phyloP scores from a whole-genome alignment of 1,284 basidiomycete genomes.

The Moesziomyces aphidis region DNA sequence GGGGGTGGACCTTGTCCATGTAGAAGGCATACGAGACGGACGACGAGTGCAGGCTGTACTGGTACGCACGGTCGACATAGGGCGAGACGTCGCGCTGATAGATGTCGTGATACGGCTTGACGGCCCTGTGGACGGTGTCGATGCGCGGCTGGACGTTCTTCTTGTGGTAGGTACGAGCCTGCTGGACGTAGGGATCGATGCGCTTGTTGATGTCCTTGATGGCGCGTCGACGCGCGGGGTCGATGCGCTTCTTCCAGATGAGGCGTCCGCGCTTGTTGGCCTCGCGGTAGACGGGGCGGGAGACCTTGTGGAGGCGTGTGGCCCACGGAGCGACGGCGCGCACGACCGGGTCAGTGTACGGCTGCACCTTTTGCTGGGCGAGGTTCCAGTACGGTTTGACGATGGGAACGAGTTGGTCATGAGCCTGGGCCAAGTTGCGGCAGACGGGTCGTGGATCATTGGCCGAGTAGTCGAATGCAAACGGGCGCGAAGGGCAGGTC shows the following conservation, averaged over 20 bases:
- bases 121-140: slow-evolving; percentile 43
- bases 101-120: slow-evolving; percentile 63
- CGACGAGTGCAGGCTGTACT: slow-evolving; percentile 42
- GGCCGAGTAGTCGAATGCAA: slow-evolving; percentile 57
- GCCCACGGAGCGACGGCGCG: slow-evolving; percentile 44
- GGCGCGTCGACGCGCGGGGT: slow-evolving; percentile 51
- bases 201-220: slow-evolving; percentile 52
- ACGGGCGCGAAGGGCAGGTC: slow-evolving; percentile 59
- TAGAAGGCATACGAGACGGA: slow-evolving; percentile 53
- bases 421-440: slow-evolving; percentile 56
- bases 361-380: slow-evolving; percentile 47
- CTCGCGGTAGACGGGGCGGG: slow-evolving; percentile 47
- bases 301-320: slow-evolving; percentile 40
- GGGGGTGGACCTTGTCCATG: slow-evolving; percentile 60
- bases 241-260: slow-evolving; percentile 58
- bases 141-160: slow-evolving; percentile 61
- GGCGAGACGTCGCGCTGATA: slow-evolving; percentile 65
- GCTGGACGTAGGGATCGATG: slow-evolving; percentile 56
- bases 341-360: slow-evolving; percentile 59
- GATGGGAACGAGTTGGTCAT: slow-evolving; percentile 55
- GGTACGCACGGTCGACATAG: slow-evolving; percentile 52
- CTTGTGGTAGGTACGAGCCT: slow-evolving; percentile 55
- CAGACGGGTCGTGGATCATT: slow-evolving; percentile 59
- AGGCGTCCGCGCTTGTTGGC: slow-evolving; percentile 45
- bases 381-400: slow-evolving; percentile 44